Percentiles rank a stretch among this genome's conserved stretches.
Conservation (phyloP, 2,329 filamentous ascomycete species). For the Diaporthe velutina region DNA sequence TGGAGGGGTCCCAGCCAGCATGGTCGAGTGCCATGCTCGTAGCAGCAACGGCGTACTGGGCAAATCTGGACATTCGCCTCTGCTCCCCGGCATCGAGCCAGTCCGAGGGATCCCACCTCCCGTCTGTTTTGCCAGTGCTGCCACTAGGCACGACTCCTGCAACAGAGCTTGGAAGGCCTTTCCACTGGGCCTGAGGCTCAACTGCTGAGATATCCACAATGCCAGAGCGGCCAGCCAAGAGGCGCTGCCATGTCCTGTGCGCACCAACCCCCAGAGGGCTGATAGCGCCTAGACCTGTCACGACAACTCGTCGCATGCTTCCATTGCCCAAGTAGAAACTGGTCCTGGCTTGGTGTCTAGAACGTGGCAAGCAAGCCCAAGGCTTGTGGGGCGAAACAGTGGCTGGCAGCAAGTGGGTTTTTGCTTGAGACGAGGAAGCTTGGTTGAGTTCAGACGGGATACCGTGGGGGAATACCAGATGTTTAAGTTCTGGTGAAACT, state of each 20-base stretch:
- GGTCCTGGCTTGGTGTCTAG: background rate
- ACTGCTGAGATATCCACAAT: slow-evolving; percentile 79
- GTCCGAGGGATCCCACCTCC: slow-evolving; percentile 64
- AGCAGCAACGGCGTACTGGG: slow-evolving; percentile 91
- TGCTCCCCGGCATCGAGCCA: slow-evolving; percentile 68
- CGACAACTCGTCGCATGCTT: slow-evolving; percentile 79
- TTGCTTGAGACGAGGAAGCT: slow-evolving; percentile 22
- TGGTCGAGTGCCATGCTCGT: slow-evolving; percentile 88
- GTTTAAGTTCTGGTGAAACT: slow-evolving; percentile 29
- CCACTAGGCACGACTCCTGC: slow-evolving; percentile 81
- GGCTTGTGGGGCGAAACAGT: slow-evolving; percentile 10
- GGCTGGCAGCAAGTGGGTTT: slow-evolving; percentile 5
- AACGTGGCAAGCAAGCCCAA: slow-evolving; percentile 9
- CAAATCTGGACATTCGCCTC: slow-evolving; percentile 89
- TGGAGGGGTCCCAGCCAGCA: slow-evolving; percentile 78
- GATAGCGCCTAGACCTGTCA: slow-evolving; percentile 85
- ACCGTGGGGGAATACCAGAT: background rate
- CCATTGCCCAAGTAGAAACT: slow-evolving; percentile 51
- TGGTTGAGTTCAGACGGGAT: slow-evolving; percentile 19
- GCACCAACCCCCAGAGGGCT: slow-evolving; percentile 87
- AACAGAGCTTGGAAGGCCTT: slow-evolving; percentile 83
- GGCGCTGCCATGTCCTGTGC: slow-evolving; percentile 81
- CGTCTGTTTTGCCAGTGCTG: slow-evolving; percentile 53
- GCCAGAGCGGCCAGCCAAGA: slow-evolving; percentile 84
- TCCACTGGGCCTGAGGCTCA: slow-evolving; percentile 71